Conservation (phyloP, 331 rosid genomes). For the Phaseolus coccineus region DNA sequence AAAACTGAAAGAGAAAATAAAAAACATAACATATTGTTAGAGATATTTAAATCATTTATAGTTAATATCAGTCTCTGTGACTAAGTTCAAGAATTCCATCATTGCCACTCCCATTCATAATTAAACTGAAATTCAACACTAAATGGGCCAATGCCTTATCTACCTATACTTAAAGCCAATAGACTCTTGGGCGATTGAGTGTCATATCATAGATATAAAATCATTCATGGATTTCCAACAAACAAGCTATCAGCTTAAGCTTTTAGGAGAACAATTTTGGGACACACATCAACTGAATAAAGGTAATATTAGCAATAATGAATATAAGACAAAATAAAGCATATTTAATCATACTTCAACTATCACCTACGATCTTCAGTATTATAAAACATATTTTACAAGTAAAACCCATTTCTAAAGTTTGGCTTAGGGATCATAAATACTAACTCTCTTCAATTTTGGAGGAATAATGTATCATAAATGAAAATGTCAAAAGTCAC, state of each 20-base stretch:
- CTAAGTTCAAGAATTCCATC: neutral
- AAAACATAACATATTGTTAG: slow-evolving; percentile 17
- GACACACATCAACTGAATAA: neutral
- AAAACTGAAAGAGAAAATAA: neutral
- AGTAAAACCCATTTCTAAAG: slow-evolving; percentile 18
- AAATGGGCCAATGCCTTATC: neutral
- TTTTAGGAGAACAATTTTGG: neutral
- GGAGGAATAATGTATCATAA: neutral
- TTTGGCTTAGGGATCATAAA: slow-evolving; percentile 26
- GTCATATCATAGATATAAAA: slow-evolving; percentile 1
- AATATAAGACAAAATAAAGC: slow-evolving; percentile 8
- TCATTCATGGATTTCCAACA: slow-evolving; percentile 12
- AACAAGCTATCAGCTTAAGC: slow-evolving; percentile 6
- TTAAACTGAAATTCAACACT: neutral
- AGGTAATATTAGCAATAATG: neutral
- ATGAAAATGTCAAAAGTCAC: slow-evolving; percentile 13
- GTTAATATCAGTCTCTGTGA: neutral
- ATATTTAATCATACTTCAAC: slow-evolving; percentile 18
- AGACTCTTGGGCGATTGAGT: neutral
- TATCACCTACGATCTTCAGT: slow-evolving; percentile 18
- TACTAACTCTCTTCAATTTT: slow-evolving; percentile 9
- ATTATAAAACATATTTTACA: neutral
- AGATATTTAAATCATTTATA: slow-evolving; percentile 27
- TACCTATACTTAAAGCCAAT: slow-evolving; percentile 3
- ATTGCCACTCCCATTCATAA: slow-evolving; percentile 16